A percentile compares a stretch with the other conserved stretches of the same genome.
These are phyloP conservation scores for Talaromyces verruculosus DNA, from an alignment of 2,329 filamentous ascomycete species.

Conservation along the genomic window DNA sequence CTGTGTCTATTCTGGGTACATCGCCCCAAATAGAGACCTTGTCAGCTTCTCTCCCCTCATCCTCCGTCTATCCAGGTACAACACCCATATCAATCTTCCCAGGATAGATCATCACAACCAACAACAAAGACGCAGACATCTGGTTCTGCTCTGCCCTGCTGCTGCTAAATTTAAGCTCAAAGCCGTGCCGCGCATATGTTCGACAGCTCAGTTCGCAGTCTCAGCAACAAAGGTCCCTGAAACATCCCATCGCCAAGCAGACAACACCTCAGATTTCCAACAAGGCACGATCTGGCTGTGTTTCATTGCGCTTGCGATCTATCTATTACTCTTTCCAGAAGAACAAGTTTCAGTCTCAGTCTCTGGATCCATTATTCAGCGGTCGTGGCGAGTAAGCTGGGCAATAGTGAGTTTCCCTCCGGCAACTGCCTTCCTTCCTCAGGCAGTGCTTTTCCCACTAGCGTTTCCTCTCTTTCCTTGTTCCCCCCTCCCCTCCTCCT, in stretches of 20 bases:
- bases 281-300: not conserved
- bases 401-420: constrained; percentile 10
- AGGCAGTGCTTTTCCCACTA: constrained; percentile 1
- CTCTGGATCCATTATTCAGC: not conserved
- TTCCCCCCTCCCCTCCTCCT: constrained; percentile 11
- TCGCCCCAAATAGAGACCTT: not conserved
- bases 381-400: constrained; percentile 3
- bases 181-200: constrained; percentile 14
- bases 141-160: constrained; percentile 1
- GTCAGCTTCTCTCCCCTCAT: not conserved
- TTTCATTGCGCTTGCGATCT: not conserved
- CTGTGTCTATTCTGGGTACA: not conserved
- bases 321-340: not conserved
- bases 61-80: not conserved
- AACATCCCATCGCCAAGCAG: constrained; percentile 14
- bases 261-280: constrained; percentile 7
- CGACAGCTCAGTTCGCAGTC: constrained; percentile 11
- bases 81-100: not conserved
- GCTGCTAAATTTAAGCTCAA: constrained; percentile 15
- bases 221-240: constrained; percentile 12
- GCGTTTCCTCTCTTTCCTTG: constrained; percentile 17
- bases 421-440: not conserved
- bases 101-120: not conserved
- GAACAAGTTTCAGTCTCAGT: not conserved
- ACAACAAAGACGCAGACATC: constrained; percentile 3